Base-by-base conservation (phyloP, 2,329 filamentous ascomycete species). In the Sclerotinia glacialis region DNA sequence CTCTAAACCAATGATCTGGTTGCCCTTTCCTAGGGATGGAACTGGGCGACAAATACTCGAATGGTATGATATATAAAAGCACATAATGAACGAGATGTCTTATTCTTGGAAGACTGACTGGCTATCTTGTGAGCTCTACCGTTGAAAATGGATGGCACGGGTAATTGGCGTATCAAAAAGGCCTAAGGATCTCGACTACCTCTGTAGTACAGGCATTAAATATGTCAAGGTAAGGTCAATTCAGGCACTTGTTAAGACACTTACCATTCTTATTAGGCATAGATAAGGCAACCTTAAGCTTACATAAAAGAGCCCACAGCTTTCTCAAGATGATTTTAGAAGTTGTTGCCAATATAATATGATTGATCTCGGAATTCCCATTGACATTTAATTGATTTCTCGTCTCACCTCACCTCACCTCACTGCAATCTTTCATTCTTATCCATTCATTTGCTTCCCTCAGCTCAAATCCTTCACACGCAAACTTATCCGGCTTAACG, bases 401-500 rank as follows among this genome's bases (percentile, higher is more conserved):
- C 53, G 12, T 26, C 53, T 55, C n/a, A 55, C 6, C 9, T 28
- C 31, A 6, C n/a, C 50, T 53, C 52, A 12, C n/a, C 53, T 56
- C n/a, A 56, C 2, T 23, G 12, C 7, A 37, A 40, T 58, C 42
- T 59, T 59, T 44, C 11, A 34, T 31, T 60, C 28, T 11, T 47
- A 23, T 60, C 56, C 56, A 60, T 47, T 47, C 56, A 47, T 34
- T 59, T 59, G 26, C 42, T 46, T 26, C 56, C 23, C 56, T 47
- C 42, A 47, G 42, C 42, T 46, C 56, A 59, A 31, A 59, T 59
- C 56, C 56, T 23, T 23, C 54, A 34, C 56, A 16, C 56, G 23
- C 53, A 59, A 47, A 47, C 56, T 47, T 47, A 60, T 47, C 56
- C 28, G 56, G 21, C 42, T 60, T 21, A 60, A 60, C 42, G 56